phyloP scores from a whole-genome alignment of 805 yeast genomes.

The Kazachstania bromeliacearum region DNA sequence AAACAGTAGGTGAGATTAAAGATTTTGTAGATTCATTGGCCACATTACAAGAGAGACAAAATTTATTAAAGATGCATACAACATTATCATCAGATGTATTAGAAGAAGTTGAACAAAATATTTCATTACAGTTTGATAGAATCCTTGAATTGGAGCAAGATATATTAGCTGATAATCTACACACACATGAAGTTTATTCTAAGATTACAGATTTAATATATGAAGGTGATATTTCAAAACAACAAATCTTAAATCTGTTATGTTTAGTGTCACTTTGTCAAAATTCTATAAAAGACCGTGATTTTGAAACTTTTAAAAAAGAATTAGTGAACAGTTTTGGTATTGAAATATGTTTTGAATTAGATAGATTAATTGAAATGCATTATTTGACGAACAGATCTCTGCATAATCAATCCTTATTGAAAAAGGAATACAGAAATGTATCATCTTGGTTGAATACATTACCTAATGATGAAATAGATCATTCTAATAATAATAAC shows the following conservation, averaged over 20 bases:
- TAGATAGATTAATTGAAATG: slow-evolving; percentile 16
- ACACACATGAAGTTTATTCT: slow-evolving; percentile 25
- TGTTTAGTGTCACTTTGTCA: slow-evolving; percentile 52
- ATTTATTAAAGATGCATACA: slow-evolving; percentile 63
- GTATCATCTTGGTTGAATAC: slow-evolving; percentile 22
- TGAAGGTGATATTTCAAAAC: slow-evolving; percentile 31
- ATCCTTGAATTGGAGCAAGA: slow-evolving; percentile 62
- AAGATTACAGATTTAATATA: slow-evolving; percentile 44
- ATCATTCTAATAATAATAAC: slow-evolving; percentile 5
- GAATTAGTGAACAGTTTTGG: slow-evolving; percentile 63
- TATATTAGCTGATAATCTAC: slow-evolving; percentile 43
- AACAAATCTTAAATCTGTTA: slow-evolving; percentile 43
- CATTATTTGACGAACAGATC: slow-evolving; percentile 15
- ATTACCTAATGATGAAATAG: slow-evolving; percentile 17
- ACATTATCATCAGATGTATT: slow-evolving; percentile 58
- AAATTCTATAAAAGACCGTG: slow-evolving; percentile 61
- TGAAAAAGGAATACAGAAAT: slow-evolving; percentile 18
- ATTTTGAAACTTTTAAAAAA: slow-evolving; percentile 43
- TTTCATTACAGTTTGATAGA: slow-evolving; percentile 31
- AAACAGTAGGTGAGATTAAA: slow-evolving; percentile 56
- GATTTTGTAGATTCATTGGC: slow-evolving; percentile 63
- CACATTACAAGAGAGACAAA: slow-evolving; percentile 57
- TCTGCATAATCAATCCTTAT: neutral
- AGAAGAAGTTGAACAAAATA: slow-evolving; percentile 32
- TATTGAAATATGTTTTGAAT: slow-evolving; percentile 25